phyloP scores from a whole-genome alignment of 2,329 filamentous ascomycete species.

The Botrytis deweyae region DNA sequence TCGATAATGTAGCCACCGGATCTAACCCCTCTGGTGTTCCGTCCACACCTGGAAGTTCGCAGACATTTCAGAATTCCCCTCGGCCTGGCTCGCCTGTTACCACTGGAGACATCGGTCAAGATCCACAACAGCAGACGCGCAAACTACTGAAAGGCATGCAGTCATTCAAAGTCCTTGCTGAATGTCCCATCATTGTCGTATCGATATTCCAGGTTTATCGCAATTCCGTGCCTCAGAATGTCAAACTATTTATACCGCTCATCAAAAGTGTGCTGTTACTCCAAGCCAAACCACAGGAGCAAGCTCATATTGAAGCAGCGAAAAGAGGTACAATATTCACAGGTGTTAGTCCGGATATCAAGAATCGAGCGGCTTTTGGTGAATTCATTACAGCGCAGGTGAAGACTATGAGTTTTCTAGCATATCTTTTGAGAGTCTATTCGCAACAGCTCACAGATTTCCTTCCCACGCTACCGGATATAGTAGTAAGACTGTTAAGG shows the following conservation, averaged over 20 bases:
- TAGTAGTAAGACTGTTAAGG: conserved; percentile 86
- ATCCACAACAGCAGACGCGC: conserved; percentile 76
- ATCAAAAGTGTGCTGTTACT: conserved; percentile 88
- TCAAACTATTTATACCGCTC: conserved; percentile 86
- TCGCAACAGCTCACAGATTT: conserved; percentile 86
- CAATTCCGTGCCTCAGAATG: conserved; percentile 74
- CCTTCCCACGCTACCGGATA: conserved; percentile 76
- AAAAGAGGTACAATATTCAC: conserved; percentile 81
- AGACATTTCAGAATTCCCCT: conserved; percentile 75
- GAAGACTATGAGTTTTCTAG: conserved; percentile 98
- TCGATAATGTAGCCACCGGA: conserved; percentile 71
- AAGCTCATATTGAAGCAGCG: conserved; percentile 82
- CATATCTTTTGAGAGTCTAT: conserved; percentile 87
- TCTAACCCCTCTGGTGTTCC: conserved; percentile 55
- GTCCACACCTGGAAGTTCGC: conserved; percentile 64
- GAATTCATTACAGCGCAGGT: conserved; percentile 98
- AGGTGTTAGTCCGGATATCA: conserved; percentile 89
- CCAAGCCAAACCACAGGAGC: conserved; percentile 89
- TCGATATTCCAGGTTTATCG: conserved; percentile 96
- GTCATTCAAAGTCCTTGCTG: conserved; percentile 96
- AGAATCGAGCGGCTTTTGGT: conserved; percentile 89
- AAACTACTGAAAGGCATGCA: conserved; percentile 91
- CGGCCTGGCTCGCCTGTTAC: conserved; percentile 86
- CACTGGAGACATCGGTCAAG: conserved; percentile 77
- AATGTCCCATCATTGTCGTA: conserved; percentile 98